A percentile compares a stretch with the other conserved stretches of the same genome.
phyloP scores from a whole-genome alignment of 2,329 filamentous ascomycete genomes.

The Thyridium curvatum region DNA sequence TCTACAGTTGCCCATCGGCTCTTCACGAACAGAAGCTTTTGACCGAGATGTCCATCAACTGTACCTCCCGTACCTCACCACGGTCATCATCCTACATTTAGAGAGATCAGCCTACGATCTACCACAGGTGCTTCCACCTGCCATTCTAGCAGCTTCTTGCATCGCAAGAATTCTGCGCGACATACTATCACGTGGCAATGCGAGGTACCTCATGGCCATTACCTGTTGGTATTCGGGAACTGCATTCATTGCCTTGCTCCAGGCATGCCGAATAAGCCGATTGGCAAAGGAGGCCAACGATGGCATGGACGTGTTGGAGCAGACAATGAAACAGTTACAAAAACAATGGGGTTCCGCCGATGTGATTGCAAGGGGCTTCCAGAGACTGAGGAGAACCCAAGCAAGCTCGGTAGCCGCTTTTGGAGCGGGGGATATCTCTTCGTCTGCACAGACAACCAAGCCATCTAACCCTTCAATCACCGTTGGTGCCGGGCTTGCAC shows the following conservation, averaged over 20 bases:
- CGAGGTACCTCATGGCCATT: slow-evolving; percentile 33
- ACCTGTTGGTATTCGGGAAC: slow-evolving; percentile 35
- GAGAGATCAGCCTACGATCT: slow-evolving; percentile 25
- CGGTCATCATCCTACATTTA: slow-evolving; percentile 31
- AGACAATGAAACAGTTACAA: slow-evolving; percentile 23
- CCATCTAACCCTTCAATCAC: too few relatives aligned
- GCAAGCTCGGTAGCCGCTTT: too few relatives aligned
- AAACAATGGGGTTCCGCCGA: slow-evolving; percentile 28
- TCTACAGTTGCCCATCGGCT: slow-evolving; percentile 23
- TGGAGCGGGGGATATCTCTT: too few relatives aligned
- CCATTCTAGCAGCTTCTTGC: slow-evolving; percentile 29
- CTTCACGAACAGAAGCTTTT: slow-evolving; percentile 21
- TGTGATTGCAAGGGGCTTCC: slow-evolving; percentile 23
- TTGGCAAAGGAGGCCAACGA: slow-evolving; percentile 22
- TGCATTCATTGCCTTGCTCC: slow-evolving; percentile 31
- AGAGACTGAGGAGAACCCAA: slow-evolving; percentile 13
- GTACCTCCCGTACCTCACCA: slow-evolving; percentile 32
- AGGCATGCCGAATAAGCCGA: slow-evolving; percentile 24
- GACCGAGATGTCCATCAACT: slow-evolving; percentile 34
- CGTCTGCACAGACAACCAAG: too few relatives aligned
- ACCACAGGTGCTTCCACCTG: slow-evolving; percentile 26
- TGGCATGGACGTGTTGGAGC: slow-evolving; percentile 22
- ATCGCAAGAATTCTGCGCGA: slow-evolving; percentile 30
- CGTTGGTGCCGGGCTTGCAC: background rate
- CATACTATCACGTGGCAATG: slow-evolving; percentile 27